Percentiles rank a stretch among this genome's conserved stretches.
phyloP scores from a whole-genome alignment of 2,329 filamentous ascomycete genomes.

The Hypoxylon sp. region DNA sequence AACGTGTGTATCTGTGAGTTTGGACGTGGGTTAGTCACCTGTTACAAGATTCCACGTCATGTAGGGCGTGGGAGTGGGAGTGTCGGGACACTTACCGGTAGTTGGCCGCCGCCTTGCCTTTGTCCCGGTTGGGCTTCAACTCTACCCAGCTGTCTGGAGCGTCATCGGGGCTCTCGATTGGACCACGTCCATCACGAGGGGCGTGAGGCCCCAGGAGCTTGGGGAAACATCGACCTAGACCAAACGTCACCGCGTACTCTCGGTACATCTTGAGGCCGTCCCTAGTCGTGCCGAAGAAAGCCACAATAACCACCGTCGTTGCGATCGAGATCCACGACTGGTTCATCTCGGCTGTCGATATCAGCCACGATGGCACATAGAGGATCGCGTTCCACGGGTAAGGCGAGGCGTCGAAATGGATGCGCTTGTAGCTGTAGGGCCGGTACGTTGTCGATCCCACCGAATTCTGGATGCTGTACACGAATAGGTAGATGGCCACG shows the following conservation, averaged over 20 bases:
- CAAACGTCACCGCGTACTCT: constrained; percentile 33
- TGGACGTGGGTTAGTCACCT: constrained; percentile 11
- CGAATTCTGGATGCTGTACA: constrained; percentile 58
- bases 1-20: not conserved
- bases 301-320: constrained; percentile 63
- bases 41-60: not conserved
- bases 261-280: constrained; percentile 68
- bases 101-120: not conserved
- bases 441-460: constrained; percentile 44
- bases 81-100: constrained; percentile 19
- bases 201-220: constrained; percentile 1
- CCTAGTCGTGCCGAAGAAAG: constrained; percentile 70
- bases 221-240: constrained; percentile 33
- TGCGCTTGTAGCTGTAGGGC: constrained; percentile 59
- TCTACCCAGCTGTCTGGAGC: constrained; percentile 26
- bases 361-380: constrained; percentile 60
- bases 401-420: constrained; percentile 58
- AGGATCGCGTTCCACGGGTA: constrained; percentile 64
- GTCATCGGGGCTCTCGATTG: not conserved
- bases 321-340: constrained; percentile 65
- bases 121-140: constrained; percentile 7
- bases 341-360: constrained; percentile 61
- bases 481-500: constrained; percentile 60
- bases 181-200: not conserved
- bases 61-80: not conserved